Base-by-base conservation (phyloP, 257 asterid genomes). In the Ligustrum vulgare region DNA sequence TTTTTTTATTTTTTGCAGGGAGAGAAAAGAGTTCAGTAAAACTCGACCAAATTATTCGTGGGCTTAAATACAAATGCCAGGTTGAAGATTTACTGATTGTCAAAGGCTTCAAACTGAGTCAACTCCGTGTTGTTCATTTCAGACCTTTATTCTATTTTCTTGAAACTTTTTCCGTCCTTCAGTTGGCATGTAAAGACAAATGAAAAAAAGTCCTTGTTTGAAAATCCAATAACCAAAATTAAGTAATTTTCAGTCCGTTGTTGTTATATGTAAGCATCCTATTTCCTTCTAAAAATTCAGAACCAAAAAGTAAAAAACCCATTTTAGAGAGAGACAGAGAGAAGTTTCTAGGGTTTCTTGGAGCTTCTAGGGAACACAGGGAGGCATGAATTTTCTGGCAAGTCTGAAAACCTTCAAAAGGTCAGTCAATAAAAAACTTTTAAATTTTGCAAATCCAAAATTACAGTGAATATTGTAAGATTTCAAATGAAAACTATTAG, bases 141-240 rank as follows among this genome's bases (percentile, higher is more conserved):
- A 47, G 79, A 77, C 67, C 69, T 66, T 74, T 69, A 72, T 35
- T 5, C 8, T 36, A 36, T 36, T 36, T 36, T 36, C 8, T 35
- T 7, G 41, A 36, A 36, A 7, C 10, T 36, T 36, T 36, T 36
- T 78, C 67, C 36, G 80, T 79, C 69, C 69, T 65, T 73, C 9
- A 58, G 25, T 77, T 69, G 84, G 83, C 86, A 85, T 78, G 85
- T 86, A 78, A 78, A 58, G 80, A 84, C 78, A 78, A 60, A 70
- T 58, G 74, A 69, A 33, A 32, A 49, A 70, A 81, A 78, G 3
- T 78, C 72, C 79, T 37, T 64, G 79, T 76, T 77, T 77, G 78
- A 72, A 77, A 79, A 54, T 75, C 77, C 73, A 60, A 78, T 47
- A 78, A 66, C 74, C 51, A 22, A 49, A 37, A 74, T 75, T 74